phyloP scores from a whole-genome alignment of 1,284 basidiomycete species.

The Ceratobasidium sp. region DNA sequence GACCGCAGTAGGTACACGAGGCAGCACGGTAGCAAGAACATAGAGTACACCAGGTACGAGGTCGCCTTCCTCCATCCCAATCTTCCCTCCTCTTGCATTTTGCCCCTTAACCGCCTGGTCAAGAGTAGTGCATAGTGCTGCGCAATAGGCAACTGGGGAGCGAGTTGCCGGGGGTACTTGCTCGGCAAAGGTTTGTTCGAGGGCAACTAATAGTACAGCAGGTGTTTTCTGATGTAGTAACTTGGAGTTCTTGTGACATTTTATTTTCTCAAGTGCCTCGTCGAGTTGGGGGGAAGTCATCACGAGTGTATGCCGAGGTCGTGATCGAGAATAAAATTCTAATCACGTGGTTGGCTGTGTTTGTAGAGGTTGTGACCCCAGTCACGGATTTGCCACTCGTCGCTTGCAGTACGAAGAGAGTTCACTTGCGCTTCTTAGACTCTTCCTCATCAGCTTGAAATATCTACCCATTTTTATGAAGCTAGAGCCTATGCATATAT shows the following conservation, averaged over 20 bases:
- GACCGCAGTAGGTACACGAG: constrained; percentile 83
- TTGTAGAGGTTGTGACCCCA: background rate
- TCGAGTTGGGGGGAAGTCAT: constrained; percentile 46
- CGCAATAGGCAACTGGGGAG: constrained; percentile 89
- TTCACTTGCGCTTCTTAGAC: too few species aligned
- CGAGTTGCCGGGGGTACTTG: constrained; percentile 70
- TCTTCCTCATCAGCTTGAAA: too few species aligned
- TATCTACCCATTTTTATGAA: too few species aligned
- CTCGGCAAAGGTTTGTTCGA: constrained; percentile 90
- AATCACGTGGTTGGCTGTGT: constrained; percentile 17
- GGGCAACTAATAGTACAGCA: constrained; percentile 88
- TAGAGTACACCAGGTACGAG: constrained; percentile 90
- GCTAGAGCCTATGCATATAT: too few species aligned
- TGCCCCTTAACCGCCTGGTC: constrained; percentile 79
- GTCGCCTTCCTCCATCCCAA: constrained; percentile 80
- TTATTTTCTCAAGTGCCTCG: constrained; percentile 83
- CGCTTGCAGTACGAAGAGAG: too few species aligned
- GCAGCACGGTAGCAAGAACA: constrained; percentile 81
- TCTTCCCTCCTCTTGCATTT: constrained; percentile 56
- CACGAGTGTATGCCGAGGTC: constrained; percentile 8
- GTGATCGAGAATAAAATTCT: constrained; percentile 13
- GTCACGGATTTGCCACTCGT: too few species aligned
- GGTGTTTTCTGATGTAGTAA: constrained; percentile 92
- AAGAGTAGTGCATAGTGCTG: constrained; percentile 84
- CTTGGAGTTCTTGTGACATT: constrained; percentile 86